Evolutionary conservation across 225 moss, liverwort and hornwort species (phyloP).

Genomic region (Thuidium tamariscinum): DNA sequence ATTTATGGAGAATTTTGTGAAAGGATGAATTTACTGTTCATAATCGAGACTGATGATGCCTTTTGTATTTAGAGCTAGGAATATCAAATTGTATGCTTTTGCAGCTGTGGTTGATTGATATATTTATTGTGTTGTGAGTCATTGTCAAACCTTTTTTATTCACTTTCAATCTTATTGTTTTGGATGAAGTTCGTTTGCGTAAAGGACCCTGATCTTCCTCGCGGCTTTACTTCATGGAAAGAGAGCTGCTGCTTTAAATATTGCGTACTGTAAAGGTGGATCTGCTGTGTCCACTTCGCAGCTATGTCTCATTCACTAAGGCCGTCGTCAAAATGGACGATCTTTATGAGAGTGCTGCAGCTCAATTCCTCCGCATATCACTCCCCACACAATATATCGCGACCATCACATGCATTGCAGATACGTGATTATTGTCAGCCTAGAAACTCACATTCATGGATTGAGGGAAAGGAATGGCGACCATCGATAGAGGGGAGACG

Average conservation of each 20-base stretch:
- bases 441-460: background rate
- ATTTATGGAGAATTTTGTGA: background rate
- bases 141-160: background rate
- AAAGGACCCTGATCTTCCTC: background rate
- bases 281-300: background rate
- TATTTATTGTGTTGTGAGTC: background rate
- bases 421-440: background rate
- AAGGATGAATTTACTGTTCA: background rate
- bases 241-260: background rate
- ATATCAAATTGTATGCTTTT: background rate
- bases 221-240: background rate
- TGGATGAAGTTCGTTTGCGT: background rate
- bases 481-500: background rate
- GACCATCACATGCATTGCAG: background rate
- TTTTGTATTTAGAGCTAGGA: background rate
- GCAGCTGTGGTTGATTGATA: background rate
- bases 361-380: background rate
- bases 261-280: background rate
- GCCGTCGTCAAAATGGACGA: background rate
- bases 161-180: background rate
- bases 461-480: background rate
- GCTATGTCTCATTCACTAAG: background rate
- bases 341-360: background rate
- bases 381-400: background rate
- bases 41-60: background rate